phyloP scores from a whole-genome alignment of 495 filamentous ascomycete species.

The Xylaria castorea region DNA sequence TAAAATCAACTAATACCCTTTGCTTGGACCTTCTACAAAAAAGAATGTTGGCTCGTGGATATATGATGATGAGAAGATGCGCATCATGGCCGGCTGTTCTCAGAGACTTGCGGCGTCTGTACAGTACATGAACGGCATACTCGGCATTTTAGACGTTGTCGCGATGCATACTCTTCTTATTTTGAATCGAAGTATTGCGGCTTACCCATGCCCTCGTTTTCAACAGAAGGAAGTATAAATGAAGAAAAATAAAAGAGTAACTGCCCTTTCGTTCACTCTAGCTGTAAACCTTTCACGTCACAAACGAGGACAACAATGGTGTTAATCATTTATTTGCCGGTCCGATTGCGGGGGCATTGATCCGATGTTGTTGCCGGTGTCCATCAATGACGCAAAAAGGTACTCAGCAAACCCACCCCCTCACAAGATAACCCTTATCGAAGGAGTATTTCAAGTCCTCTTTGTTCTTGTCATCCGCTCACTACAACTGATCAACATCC shows the following conservation, averaged over 20 bases:
- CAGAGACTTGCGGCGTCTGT: neutral
- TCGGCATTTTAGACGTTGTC: neutral
- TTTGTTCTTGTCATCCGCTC: neutral
- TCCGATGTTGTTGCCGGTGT: neutral
- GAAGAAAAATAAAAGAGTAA: neutral
- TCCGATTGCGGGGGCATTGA: neutral
- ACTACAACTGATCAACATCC: neutral
- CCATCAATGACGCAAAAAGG: conserved; percentile 10
- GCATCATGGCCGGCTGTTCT: neutral
- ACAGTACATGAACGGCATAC: neutral
- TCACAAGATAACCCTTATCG: conserved; percentile 16
- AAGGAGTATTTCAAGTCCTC: conserved; percentile 14
- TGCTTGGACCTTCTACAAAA: neutral
- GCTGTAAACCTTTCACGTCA: neutral
- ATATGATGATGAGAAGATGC: neutral
- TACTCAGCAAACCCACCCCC: conserved; percentile 9
- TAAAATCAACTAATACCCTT: neutral
- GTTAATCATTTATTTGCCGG: neutral
- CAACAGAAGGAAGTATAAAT: neutral
- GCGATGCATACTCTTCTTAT: neutral
- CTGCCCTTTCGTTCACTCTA: neutral
- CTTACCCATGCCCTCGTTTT: neutral
- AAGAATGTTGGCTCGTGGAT: neutral
- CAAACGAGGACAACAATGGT: neutral
- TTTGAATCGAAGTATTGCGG: neutral